Base-by-base conservation (phyloP, 495 filamentous ascomycete species). In the Aspergillus baeticus region DNA sequence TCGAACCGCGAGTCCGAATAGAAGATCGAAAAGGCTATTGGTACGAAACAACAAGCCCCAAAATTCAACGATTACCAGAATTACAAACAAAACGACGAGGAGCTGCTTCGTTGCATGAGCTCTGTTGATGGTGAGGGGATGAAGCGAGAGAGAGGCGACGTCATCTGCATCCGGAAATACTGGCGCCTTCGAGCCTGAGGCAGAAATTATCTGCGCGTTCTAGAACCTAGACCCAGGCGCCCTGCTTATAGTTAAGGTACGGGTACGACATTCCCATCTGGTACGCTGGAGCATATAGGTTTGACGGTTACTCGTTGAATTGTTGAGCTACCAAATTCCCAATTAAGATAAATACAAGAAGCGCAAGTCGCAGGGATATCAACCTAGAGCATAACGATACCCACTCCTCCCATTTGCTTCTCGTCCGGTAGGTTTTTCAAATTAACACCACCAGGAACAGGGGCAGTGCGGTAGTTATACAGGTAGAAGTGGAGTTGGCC, bases 401-500 rank as follows among this genome's bases (percentile, higher is more conserved):
- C 95, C 53, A 98, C 80, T 2, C 95, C 93, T 55, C 93, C 92
- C 66, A 90, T 83, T 53, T 81, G 77, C 49, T 84, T 83, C 50
- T 83, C 81, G 67, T 96, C 91, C 14, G 89, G 72, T 51, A 81
- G 73, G 63, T 94, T 94, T 60, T 81, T 83, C 53, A 81, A 78
- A 69, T 96, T 85, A 21, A 97, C 85, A 23, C 94, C 94, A 21
- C 94, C 92, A 10, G 82, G 75, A 57, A 98, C 84, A 8, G 85
- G 85, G 39, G 85, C 81, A 8, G 91, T 87, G 33, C 90, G 85
- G 78, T 96, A 98, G 75, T 98, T 98, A 79, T 93, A 98, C 13
- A 98, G 78, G 67, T 98, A 98, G 71, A 87, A 98, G 66, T 98
- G 91, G 54, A 98, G 77, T 66, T 92, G 89, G 43, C 94, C 94